Percentiles rank a stretch among this genome's conserved stretches.
These are phyloP conservation scores for Cymodocea nodosa DNA, from an alignment of 116 monocot genomes.

Conservation along the genomic window DNA sequence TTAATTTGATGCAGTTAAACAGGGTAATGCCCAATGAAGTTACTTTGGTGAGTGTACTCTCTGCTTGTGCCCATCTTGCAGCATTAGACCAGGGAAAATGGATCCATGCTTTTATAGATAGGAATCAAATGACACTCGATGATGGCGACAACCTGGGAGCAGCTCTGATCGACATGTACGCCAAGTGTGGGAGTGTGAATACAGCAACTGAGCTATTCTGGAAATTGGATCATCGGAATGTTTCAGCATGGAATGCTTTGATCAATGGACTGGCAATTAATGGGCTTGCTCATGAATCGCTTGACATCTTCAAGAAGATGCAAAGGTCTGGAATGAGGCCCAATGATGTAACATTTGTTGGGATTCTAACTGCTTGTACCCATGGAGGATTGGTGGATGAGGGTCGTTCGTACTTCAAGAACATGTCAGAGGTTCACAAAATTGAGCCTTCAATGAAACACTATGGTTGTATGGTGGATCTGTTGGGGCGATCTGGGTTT, in stretches of 20 bases:
- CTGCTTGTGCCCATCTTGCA: constrained; percentile 30
- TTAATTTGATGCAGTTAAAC: constrained; percentile 19
- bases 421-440: constrained; percentile 35
- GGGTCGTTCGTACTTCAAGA: constrained; percentile 44
- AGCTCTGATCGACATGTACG: constrained; percentile 35
- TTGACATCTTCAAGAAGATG: constrained; percentile 46
- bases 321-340: constrained; percentile 26
- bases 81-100: constrained; percentile 30
- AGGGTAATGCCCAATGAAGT: constrained; percentile 22
- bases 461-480: constrained; percentile 70
- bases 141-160: constrained; percentile 24
- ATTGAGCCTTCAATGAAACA: constrained; percentile 54
- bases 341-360: constrained; percentile 52
- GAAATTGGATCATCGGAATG: constrained; percentile 26
- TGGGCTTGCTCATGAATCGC: constrained; percentile 30
- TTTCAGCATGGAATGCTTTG: constrained; percentile 76
- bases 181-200: constrained; percentile 26
- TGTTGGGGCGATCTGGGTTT: constrained; percentile 52
- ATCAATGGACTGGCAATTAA: constrained; percentile 57
- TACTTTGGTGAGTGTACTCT: constrained; percentile 31
- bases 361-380: constrained; percentile 47
- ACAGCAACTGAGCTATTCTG: constrained; percentile 29
- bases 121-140: constrained; percentile 19
- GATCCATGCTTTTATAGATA: constrained; percentile 30
- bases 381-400: constrained; percentile 60